Conservation (phyloP, 148 eudicot species). For the Suaeda aralocaspica region DNA sequence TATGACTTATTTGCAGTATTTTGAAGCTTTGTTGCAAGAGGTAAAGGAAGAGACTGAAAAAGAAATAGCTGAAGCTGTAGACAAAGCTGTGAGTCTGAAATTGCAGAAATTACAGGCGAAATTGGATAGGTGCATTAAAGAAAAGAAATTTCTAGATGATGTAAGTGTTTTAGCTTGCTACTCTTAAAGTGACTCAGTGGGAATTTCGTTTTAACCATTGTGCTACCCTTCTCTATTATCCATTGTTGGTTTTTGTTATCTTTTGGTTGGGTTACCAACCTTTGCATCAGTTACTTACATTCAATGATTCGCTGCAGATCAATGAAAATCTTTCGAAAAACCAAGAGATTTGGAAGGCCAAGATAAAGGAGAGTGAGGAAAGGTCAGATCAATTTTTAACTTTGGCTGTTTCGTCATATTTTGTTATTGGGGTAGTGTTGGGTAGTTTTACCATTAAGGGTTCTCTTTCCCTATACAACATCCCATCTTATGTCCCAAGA, state of each 20-base stretch:
- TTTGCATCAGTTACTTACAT: neutral
- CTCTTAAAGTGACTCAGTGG: neutral
- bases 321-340: constrained; percentile 73
- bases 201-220: neutral
- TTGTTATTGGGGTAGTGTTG: neutral
- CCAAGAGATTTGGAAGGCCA: constrained; percentile 65
- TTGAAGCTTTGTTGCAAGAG: constrained; percentile 68
- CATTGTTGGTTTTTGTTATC: neutral
- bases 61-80: constrained; percentile 52
- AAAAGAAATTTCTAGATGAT: constrained; percentile 73
- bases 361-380: constrained; percentile 56
- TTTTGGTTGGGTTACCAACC: constrained; percentile 8
- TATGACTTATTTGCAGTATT: constrained; percentile 52
- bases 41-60: constrained; percentile 72
- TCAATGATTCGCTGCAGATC: constrained; percentile 42
- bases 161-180: constrained; percentile 36
- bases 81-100: constrained; percentile 52
- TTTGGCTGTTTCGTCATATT: neutral
- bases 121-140: constrained; percentile 59
- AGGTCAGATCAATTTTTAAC: constrained; percentile 38
- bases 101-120: constrained; percentile 70
- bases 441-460: neutral
- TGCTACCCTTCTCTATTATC: neutral
- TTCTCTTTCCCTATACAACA: neutral
- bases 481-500: neutral